Conservation (phyloP, 2,329 filamentous ascomycete species). For the Colletotrichum sp. region DNA sequence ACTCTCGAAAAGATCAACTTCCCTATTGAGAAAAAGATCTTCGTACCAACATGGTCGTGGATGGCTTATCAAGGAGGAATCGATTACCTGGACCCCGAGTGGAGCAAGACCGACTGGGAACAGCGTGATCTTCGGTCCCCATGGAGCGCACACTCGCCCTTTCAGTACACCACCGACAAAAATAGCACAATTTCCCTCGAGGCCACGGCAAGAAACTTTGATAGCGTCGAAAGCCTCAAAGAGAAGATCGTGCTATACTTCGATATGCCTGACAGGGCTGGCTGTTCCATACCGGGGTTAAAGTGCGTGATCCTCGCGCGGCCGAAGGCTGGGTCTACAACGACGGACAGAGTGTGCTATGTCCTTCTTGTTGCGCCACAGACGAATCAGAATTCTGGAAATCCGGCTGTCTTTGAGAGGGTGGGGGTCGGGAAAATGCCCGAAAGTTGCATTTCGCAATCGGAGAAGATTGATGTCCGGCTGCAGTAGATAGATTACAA, state of each 20-base stretch:
- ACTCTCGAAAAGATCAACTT: not conserved
- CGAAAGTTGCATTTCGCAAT: not conserved
- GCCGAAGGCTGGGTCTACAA: no score
- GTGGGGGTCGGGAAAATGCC: not conserved
- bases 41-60: not conserved
- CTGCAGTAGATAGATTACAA: not conserved
- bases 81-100: not conserved
- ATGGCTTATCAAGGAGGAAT: not conserved
- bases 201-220: not conserved
- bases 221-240: no score
- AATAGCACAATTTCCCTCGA: not conserved
- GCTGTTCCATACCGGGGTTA: no score
- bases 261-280: no score
- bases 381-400: no score
- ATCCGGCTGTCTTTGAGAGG: no score
- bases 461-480: rapidly evolving
- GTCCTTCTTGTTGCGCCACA: not conserved
- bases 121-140: not conserved
- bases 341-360: not conserved
- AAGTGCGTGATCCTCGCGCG: no score
- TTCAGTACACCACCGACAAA: not conserved
- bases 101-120: not conserved
- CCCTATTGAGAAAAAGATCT: not conserved
- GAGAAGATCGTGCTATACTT: no score
- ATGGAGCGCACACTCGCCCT: not conserved